Evolutionary conservation across 176 grass and related monocot species (phyloP), one percentile per base, ranked within the genome.

Genomic region (Carex pumila): DNA sequence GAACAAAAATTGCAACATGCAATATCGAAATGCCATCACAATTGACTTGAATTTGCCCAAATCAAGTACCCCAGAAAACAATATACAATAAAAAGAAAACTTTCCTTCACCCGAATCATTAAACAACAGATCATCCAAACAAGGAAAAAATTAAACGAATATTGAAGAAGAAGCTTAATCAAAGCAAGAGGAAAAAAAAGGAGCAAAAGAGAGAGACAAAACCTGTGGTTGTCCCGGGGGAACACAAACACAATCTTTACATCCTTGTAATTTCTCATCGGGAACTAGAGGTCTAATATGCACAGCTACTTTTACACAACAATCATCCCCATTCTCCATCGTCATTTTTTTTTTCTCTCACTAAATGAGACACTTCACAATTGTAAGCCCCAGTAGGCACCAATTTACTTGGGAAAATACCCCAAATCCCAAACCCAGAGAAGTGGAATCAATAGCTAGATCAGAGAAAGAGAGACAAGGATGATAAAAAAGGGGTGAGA

Each of bases 261-360:
- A 96, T 1, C 97, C 97, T 86, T 92, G 93, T 69, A 92, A 87
- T 87, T 93, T 95, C 91, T 99, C 97, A 87, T 99, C 97, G 71
- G 88, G 92, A 90, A 99, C 91, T 87, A 99, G 89, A 52, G 97
- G 97, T 72, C 97, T 86, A 78, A 89, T 94, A 52, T 99, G 97
- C 77, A 99, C 97, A 37, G 97, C 97, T 45, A 99, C 97, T 83
- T 94, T 95, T 65, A 99, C 97, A 83, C 93, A 89, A 82, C 97
- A 99, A 96, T 96, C 91, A 85, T 99, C 97, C 56, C 93, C 87
- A 72, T 95, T 86, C 83, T 96, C 93, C 97, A 99, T 94, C 12
- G 91, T 91, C 90, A 99, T 96, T 65, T 85, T 86, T 85, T 86
- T 25, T 0, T 57, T 2, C 82, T 67, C 71, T 85, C 43, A 54